phyloP scores from a whole-genome alignment of 2,329 filamentous ascomycete species.

The Colletotrichum sp. region DNA sequence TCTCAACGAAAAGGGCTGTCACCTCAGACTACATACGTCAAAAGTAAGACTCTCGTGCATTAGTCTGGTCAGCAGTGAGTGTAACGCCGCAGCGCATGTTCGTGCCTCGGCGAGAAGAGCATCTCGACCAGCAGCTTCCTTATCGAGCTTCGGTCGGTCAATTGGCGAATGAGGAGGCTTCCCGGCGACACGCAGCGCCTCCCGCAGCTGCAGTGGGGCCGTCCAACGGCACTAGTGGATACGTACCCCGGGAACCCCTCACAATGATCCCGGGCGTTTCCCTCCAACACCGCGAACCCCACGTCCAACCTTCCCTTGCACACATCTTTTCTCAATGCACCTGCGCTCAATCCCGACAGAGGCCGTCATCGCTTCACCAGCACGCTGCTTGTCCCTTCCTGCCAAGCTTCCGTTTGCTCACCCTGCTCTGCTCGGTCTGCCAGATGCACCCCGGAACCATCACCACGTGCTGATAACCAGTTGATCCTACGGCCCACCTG shows the following conservation, averaged over 20 bases:
- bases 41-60: background rate
- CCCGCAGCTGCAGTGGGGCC: background rate
- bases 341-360: background rate
- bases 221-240: background rate
- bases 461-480: slow-evolving; percentile 6
- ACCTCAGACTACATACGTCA: background rate
- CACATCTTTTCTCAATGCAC: background rate
- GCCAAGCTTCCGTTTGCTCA: background rate
- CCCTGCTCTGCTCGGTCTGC: background rate
- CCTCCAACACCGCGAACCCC: background rate
- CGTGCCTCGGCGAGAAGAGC: background rate
- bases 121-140: background rate
- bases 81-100: background rate
- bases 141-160: background rate
- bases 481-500: background rate
- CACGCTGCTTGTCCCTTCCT: background rate
- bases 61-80: background rate
- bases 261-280: background rate
- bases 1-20: background rate
- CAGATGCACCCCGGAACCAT: background rate
- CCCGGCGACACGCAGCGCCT: background rate
- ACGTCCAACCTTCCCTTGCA: background rate
- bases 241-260: background rate
- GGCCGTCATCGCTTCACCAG: background rate
- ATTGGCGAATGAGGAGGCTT: slow-evolving; percentile 11